A percentile compares a stretch with the other conserved stretches of the same genome.
phyloP scores from a whole-genome alignment of 2,329 filamentous ascomycete species.

The Botryotinia narcissicola region DNA sequence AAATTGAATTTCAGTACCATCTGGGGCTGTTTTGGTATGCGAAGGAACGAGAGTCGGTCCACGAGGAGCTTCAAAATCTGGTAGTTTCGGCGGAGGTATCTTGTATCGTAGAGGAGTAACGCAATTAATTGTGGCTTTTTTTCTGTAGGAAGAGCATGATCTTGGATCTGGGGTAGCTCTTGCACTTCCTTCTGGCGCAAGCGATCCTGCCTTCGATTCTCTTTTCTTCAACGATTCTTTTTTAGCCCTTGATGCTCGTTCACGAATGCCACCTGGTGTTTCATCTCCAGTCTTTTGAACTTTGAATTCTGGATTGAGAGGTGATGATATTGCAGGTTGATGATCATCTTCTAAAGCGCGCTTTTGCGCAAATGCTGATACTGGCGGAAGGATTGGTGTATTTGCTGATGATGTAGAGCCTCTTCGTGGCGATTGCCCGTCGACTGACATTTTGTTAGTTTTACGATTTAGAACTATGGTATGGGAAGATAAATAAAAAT shows the following conservation, averaged over 20 bases:
- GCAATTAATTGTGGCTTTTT: conserved; percentile 42
- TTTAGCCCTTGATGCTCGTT: conserved; percentile 50
- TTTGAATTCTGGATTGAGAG: conserved; percentile 67
- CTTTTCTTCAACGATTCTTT: conserved; percentile 69
- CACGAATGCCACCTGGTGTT: conserved; percentile 31
- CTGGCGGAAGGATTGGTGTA: conserved; percentile 41
- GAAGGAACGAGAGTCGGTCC: conserved; percentile 57
- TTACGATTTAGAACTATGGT: not conserved
- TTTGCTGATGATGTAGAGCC: conserved; percentile 24
- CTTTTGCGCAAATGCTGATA: conserved; percentile 59
- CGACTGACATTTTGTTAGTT: conserved; percentile 15
- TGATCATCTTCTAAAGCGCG: conserved; percentile 67
- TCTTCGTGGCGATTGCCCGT: conserved; percentile 16
- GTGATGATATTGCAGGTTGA: conserved; percentile 68
- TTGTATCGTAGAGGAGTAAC: conserved; percentile 58
- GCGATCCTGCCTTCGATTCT: conserved; percentile 53
- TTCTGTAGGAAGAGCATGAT: conserved; percentile 32
- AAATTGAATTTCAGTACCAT: conserved; percentile 55
- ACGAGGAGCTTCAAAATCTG: conserved; percentile 59
- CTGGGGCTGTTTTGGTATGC: conserved; percentile 50
- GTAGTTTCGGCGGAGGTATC: conserved; percentile 59
- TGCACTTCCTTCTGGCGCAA: conserved; percentile 47
- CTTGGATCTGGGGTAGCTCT: conserved; percentile 59
- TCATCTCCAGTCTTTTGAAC: conserved; percentile 40
- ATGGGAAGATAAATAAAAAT: not conserved